phyloP scores from a whole-genome alignment of 2,329 filamentous ascomycete species.

The Aspergillus sp. region DNA sequence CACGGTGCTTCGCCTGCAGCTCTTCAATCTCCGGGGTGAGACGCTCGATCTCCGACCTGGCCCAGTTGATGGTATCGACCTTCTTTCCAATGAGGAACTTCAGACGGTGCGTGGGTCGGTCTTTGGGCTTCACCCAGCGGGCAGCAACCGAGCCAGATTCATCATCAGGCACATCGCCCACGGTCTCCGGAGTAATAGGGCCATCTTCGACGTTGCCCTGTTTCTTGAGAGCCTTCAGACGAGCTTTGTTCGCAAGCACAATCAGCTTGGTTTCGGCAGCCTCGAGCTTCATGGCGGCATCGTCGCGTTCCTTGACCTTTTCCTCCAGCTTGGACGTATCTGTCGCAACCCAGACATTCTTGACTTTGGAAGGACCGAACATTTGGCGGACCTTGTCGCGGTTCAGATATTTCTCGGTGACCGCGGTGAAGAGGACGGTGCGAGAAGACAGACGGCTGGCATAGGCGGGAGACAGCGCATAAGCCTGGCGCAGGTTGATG shows the following conservation, averaged over 20 bases:
- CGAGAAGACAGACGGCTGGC: constrained; percentile 82
- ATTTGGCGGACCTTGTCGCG: constrained; percentile 74
- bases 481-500: constrained; percentile 89
- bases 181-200: constrained; percentile 35
- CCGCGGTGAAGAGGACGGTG: constrained; percentile 84
- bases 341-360: constrained; percentile 78
- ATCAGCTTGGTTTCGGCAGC: constrained; percentile 84
- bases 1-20: constrained; percentile 65
- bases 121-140: constrained; percentile 70
- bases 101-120: constrained; percentile 73
- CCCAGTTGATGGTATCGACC: constrained; percentile 93
- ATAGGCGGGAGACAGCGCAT: constrained; percentile 80
- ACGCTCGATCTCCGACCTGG: constrained; percentile 71
- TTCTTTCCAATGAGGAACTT: constrained; percentile 76
- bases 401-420: constrained; percentile 75
- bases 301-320: constrained; percentile 76
- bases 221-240: constrained; percentile 67
- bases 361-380: constrained; percentile 75
- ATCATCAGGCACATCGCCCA: constrained; percentile 55
- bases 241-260: constrained; percentile 70
- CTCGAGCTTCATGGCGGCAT: constrained; percentile 78
- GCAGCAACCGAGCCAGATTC: constrained; percentile 71
- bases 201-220: constrained; percentile 40
- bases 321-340: constrained; percentile 77
- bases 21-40: constrained; percentile 70